Conservation (phyloP, 2,329 filamentous ascomycete species). For the Blastomyces gilchristii region DNA sequence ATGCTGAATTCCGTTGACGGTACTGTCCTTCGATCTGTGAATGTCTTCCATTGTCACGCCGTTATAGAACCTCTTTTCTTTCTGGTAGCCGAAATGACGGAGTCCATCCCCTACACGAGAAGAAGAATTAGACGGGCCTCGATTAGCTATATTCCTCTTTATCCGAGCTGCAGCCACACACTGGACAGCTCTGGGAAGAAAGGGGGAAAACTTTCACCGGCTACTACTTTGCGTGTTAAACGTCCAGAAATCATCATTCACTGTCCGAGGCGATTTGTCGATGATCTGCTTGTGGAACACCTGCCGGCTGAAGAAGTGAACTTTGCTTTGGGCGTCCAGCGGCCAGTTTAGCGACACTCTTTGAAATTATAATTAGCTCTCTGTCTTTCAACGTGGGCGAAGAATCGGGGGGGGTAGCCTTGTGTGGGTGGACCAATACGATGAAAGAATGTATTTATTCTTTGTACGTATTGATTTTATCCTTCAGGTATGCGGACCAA, state of each 20-base stretch:
- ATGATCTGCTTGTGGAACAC: conserved; percentile 46
- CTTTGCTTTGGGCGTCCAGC: conserved; percentile 43
- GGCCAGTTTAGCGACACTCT: conserved; percentile 53
- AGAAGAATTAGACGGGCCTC: neutral
- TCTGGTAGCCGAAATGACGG: conserved; percentile 39
- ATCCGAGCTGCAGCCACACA: neutral
- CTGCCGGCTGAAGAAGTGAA: conserved; percentile 47
- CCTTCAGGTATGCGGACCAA: neutral
- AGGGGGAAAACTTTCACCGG: conserved; percentile 33
- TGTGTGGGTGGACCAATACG: neutral
- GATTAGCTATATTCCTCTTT: neutral
- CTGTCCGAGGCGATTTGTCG: conserved; percentile 41
- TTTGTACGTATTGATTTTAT: neutral
- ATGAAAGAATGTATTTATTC: neutral
- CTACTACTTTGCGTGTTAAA: conserved; percentile 51
- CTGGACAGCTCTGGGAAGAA: too few species aligned
- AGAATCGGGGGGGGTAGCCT: neutral
- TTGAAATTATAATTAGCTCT: neutral
- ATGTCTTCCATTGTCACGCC: conserved; percentile 41
- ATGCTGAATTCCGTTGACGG: conserved; percentile 44
- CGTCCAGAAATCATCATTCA: conserved; percentile 52
- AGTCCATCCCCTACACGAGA: conserved; percentile 37
- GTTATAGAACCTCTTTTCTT: conserved; percentile 37
- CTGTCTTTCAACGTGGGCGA: neutral
- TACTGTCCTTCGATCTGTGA: conserved; percentile 31